Base-by-base conservation (phyloP, 139 green algal genomes). In the Micractinium sp. region DNA sequence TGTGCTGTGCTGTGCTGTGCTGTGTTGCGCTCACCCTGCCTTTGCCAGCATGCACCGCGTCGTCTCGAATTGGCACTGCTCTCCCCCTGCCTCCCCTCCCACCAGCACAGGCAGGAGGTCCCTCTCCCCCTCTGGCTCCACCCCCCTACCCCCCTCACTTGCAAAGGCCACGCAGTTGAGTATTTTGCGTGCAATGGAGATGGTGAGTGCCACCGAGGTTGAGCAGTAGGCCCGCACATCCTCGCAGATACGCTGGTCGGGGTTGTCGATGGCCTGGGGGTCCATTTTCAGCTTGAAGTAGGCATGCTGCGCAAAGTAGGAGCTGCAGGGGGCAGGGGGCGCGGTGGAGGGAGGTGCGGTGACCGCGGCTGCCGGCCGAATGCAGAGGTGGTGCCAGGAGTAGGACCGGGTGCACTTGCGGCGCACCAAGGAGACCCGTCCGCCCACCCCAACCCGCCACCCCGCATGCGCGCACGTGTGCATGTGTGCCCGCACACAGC, bases 241-340 rank as follows among this genome's bases (percentile, higher is more conserved):
- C 69, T 98, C 95, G 75, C 93, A 97, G 47, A 99, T 99, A 36
- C 97, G 92, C 93, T 98, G 90, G 86, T 94, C 92, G 27, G 93
- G 93, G 83, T 94, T 94, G 90, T 95, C 93, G 14, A 95, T 78
- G 12, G 56, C 89, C 61, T 87, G 36, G 0, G 73, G 71, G 38
- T 85, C 81, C 31, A 93, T 77, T n/a, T 94, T 91, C 41, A 95
- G 88, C 35, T 86, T 88, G 89, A 90, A 95, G 61, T 92, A 95
- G 27, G 92, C 78, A 41, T 88, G 82, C 69, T 91, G 66, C 7
- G 83, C 81, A 84, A 95, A 96, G 90, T 97, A 97, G 18, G 86
- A 81, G 2, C 84, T 88, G 84, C 29, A 39, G 35, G 16, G 35
- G n/a, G 31, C 0, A 31, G 25, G 61, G 31, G 61, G 60, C 27